Percentiles rank a stretch among this genome's conserved stretches.
Conservation (phyloP, 2,329 filamentous ascomycete species). For the Fonsecaea erecta region DNA sequence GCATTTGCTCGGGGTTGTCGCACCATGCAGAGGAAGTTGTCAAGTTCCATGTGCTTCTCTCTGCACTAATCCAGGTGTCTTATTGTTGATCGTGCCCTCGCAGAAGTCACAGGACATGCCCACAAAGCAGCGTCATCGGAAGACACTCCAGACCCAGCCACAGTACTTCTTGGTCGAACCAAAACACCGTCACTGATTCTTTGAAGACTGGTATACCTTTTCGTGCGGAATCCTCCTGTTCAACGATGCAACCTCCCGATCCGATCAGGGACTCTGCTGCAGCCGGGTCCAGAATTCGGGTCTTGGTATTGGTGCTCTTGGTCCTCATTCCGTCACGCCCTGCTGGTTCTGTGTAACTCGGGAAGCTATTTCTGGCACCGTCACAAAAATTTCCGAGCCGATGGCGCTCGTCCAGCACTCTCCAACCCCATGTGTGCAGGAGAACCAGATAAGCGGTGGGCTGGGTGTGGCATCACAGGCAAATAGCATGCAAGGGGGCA, state of each 20-base stretch:
- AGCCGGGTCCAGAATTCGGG: conserved; percentile 14
- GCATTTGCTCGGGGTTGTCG: background rate
- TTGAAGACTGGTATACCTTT: background rate
- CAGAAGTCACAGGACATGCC: background rate
- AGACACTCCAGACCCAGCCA: background rate
- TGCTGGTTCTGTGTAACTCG: conserved; percentile 14
- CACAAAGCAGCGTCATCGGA: background rate
- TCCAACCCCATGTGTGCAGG: conserved; percentile 14
- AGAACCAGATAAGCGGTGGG: conserved; percentile 13
- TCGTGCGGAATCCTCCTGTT: background rate
- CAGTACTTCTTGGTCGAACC: conserved; percentile 1
- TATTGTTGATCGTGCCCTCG: background rate
- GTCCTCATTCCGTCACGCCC: background rate
- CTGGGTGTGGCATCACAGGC: conserved; percentile 15
- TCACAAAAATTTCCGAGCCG: conserved; percentile 21
- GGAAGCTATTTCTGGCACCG: conserved; percentile 22
- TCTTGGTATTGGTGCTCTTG: conserved; percentile 24
- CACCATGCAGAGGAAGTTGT: background rate
- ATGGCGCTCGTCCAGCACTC: conserved; percentile 11
- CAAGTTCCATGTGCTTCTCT: background rate
- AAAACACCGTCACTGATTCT: background rate
- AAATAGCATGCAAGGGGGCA: conserved; percentile 15
- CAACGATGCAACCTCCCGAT: conserved; percentile 14
- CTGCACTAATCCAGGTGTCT: background rate
- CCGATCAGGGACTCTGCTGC: conserved; percentile 4